Evolutionary conservation across 441 rosid genomes (phyloP), one percentile per base, ranked within the genome.

Genomic region (Aquilaria agallochum): DNA sequence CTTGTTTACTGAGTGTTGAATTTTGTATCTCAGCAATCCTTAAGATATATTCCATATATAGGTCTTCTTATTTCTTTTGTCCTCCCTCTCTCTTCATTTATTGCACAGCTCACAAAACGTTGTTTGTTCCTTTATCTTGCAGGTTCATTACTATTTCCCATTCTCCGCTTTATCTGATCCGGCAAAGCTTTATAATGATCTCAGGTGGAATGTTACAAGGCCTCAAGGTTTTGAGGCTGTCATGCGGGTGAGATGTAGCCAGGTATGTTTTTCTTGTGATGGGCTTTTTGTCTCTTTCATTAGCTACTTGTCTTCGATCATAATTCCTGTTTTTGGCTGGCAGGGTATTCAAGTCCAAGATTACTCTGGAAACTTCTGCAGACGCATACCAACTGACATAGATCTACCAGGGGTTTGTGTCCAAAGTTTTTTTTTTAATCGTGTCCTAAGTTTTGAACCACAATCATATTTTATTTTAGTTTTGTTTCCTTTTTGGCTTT

Each of bases 151-250:
- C 70, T 96, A 90, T 80, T 77, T 82, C 69, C 97, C 98, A 50
- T 96, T 95, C 78, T 93, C 98, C 36, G 96, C 94, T 44, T 71
- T 90, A 62, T 80, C 92, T 62, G 97, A 93, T 88, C 80, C 96
- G 40, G 92, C 96, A 64, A 96, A 93, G 92, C 96, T 96, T 46
- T 93, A 86, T 83, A 96, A 91, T 75, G 99, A 96, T 82, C 96
- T 90, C 31, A 89, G 92, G 76, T 96, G 99, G 99, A 96, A 96
- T 79, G 73, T 93, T 68, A 82, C 92, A 47, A 86, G 99, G 81
- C 98, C 97, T 60, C 99, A 96, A 81, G 97, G 98, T 63, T 87
- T 81, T 78, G 99, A 96, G 86, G 96, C 98, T 50, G 98, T 96
- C 56, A 93, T 96, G 99, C 89, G 97, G 63, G 98, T 96, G 68